Conservation (phyloP, 805 yeast genomes). For the Wickerhamomyces bovis region DNA sequence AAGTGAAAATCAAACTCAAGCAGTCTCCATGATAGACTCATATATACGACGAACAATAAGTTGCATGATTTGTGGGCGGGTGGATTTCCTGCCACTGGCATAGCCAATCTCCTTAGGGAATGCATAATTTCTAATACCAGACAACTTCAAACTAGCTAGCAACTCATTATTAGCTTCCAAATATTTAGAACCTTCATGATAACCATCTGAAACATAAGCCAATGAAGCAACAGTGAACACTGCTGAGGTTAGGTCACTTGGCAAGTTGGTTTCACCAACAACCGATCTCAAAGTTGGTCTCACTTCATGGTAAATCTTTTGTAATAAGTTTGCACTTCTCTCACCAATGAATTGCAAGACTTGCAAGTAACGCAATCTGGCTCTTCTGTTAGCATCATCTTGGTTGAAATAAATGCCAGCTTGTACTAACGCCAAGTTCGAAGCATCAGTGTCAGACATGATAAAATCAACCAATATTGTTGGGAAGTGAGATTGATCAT, state of each 20-base stretch:
- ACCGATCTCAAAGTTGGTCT: slow-evolving; percentile 26
- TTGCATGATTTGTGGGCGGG: slow-evolving; percentile 2
- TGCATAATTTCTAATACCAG: slow-evolving; percentile 9
- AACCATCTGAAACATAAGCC: slow-evolving; percentile 23
- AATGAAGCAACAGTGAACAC: slow-evolving; percentile 28
- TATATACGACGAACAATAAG: slow-evolving; percentile 6
- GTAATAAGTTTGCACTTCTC: slow-evolving; percentile 27
- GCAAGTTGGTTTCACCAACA: slow-evolving; percentile 6
- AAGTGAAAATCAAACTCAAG: not conserved
- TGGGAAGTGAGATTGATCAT: slow-evolving; percentile 34
- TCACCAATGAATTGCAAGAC: slow-evolving; percentile 26
- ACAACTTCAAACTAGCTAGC: slow-evolving; percentile 6
- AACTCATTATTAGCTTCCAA: slow-evolving; percentile 3
- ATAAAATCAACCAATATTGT: slow-evolving; percentile 28
- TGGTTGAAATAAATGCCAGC: slow-evolving; percentile 28
- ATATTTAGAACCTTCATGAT: slow-evolving; percentile 6
- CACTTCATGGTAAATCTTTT: slow-evolving; percentile 27
- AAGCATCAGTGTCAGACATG: slow-evolving; percentile 23
- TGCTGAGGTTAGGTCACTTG: slow-evolving; percentile 24
- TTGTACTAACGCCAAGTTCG: slow-evolving; percentile 30
- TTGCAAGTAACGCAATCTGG: slow-evolving; percentile 28
- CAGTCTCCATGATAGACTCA: slow-evolving; percentile 5
- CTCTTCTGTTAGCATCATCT: slow-evolving; percentile 29
- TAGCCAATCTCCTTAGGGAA: slow-evolving; percentile 1
- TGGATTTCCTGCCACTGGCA: not conserved